These are phyloP conservation scores for Moniliophthora roreri DNA, from an alignment of 1,284 basidiomycete species.

Conservation along the genomic window DNA sequence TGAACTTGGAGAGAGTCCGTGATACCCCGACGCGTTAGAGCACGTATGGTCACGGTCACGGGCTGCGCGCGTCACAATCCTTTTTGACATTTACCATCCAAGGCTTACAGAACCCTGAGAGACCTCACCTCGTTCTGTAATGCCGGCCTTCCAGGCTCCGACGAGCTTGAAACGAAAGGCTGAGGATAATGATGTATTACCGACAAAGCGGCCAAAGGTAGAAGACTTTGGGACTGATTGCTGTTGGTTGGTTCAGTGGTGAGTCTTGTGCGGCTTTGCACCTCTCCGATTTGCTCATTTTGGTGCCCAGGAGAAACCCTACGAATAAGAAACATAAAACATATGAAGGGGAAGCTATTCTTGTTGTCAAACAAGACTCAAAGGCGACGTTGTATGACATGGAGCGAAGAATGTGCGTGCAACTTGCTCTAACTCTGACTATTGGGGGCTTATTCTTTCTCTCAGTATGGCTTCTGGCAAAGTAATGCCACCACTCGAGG, in stretches of 20 bases:
- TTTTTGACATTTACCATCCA: no score
- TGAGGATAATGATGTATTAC: not conserved
- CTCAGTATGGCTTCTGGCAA: slow-evolving; percentile 43
- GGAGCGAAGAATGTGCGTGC: slow-evolving; percentile 58
- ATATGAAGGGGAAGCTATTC: slow-evolving; percentile 84
- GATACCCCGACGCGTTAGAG: no score
- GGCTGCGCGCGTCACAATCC: no score
- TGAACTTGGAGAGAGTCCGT: no score
- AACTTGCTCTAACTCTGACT: slow-evolving; percentile 12
- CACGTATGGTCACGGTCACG: no score
- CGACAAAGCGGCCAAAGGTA: not conserved
- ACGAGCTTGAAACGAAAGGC: not conserved
- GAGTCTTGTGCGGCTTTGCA: not conserved
- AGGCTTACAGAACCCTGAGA: no score
- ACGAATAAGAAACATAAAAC: slow-evolving; percentile 90
- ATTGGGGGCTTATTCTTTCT: not conserved
- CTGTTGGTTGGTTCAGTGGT: slow-evolving; percentile 17
- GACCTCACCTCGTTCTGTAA: no score
- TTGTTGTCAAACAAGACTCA: slow-evolving; percentile 39
- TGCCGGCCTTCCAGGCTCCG: not conserved
- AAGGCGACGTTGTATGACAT: slow-evolving; percentile 58
- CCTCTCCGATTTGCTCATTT: not conserved
- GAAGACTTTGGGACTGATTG: not conserved
- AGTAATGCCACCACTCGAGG: slow-evolving; percentile 35
- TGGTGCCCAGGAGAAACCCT: slow-evolving; percentile 59